Conservation (phyloP, 768 basidiomycete species). For the Podaxis sp. region DNA sequence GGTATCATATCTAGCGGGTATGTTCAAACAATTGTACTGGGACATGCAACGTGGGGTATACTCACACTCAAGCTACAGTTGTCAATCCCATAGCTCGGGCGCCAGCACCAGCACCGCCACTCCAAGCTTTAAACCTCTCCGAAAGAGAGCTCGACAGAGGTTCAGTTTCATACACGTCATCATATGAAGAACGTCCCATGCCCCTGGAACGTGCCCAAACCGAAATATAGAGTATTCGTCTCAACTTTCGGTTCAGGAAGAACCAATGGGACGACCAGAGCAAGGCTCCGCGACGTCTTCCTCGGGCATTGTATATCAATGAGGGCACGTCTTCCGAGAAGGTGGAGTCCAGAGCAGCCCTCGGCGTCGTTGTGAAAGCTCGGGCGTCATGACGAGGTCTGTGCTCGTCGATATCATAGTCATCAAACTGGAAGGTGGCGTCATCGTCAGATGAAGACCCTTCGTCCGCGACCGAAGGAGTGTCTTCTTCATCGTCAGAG, state of each 20-base stretch:
- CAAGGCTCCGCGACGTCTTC: conserved; percentile 72
- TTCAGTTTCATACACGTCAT: conserved; percentile 31
- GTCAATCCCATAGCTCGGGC: conserved; percentile 74
- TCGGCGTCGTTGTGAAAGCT: conserved; percentile 38
- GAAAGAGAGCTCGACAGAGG: conserved; percentile 35
- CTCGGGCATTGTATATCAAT: conserved; percentile 42
- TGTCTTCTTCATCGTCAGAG: conserved; percentile 77
- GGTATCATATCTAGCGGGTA: conserved; percentile 15
- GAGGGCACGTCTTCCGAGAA: conserved; percentile 36
- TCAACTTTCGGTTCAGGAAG: conserved; percentile 90
- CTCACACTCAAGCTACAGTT: conserved; percentile 14
- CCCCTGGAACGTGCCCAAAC: conserved; percentile 84
- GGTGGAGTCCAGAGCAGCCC: conserved; percentile 37
- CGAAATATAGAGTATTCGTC: conserved; percentile 89
- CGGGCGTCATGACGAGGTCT: conserved; percentile 38
- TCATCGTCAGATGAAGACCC: conserved; percentile 73
- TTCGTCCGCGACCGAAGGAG: conserved; percentile 64
- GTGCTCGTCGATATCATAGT: conserved; percentile 71
- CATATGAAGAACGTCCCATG: conserved; percentile 48
- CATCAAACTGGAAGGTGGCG: conserved; percentile 75
- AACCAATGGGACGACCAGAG: conserved; percentile 98
- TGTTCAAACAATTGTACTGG: conserved; percentile 8
- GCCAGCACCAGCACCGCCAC: conserved; percentile 75
- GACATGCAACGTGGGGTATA: not conserved
- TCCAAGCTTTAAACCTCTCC: conserved; percentile 80